Base-by-base conservation (phyloP, 192 early-diverging fungal genomes). In the Coemansia sp. region DNA sequence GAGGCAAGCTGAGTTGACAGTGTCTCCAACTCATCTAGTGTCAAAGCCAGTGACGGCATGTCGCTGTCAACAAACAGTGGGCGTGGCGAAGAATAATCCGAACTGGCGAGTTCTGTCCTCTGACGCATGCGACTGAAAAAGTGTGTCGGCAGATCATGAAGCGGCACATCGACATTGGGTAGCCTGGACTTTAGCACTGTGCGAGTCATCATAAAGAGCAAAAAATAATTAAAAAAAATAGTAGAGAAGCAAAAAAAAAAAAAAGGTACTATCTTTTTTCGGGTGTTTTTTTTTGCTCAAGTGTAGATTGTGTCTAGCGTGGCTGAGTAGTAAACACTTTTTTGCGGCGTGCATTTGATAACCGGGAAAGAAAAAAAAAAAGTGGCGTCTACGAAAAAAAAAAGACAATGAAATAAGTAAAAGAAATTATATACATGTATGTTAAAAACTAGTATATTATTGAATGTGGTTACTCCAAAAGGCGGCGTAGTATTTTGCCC, bases 401-500 rank as follows among this genome's bases (percentile, higher is more conserved):
- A 43, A 43, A 13, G 43, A 16, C 13, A 58, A 50, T 50, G n/a
- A n/a, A 50, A 20, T 22, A 8, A 50, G n/a, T n/a, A n/a, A n/a
- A n/a, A n/a, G n/a, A 50, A 50, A 29, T 27, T 11, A 9, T 27
- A 10, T 22, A 43, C 41, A 50, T 50, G 7, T 20, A 50, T 9
- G 20, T 50, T n/a, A n/a, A n/a, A n/a, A 16, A 31, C 7, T 22
- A 1, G 24, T 20, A 50, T 11, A 16, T n/a, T 3, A 15, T 43
- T 36, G 34, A 36, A 67, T 66, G 47, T 39, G 38, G 47, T 40
- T 62, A 40, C 6, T 40, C 22, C 50, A 82, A 61, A 49, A 74
- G 47, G 29, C 80, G 72, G 40, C 61, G 73, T 16, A 79, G 57
- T 43, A 79, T 84, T 49, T 84, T 84, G 24, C 81, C 81, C 10